Conservation (phyloP, 306 rosid species). For the Dryas drummondii region DNA sequence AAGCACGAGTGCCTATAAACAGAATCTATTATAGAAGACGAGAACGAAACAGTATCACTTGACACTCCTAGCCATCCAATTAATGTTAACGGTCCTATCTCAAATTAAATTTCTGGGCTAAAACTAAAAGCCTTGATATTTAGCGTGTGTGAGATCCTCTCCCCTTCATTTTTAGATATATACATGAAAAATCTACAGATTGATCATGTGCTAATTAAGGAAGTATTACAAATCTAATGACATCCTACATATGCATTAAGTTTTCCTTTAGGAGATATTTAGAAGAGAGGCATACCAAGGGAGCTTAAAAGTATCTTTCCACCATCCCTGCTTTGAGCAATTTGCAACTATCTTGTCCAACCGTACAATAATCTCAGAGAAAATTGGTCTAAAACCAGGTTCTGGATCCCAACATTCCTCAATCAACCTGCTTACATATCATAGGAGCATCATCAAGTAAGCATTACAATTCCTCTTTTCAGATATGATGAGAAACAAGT, state of each 20-base stretch:
- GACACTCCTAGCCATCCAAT: neutral
- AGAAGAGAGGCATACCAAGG: conserved; percentile 71
- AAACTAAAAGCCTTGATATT: neutral
- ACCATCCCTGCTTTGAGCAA: conserved; percentile 96
- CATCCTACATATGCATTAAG: no score
- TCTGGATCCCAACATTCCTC: conserved; percentile 95
- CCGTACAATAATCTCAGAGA: conserved; percentile 74
- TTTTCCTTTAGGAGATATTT: neutral
- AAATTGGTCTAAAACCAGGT: conserved; percentile 83
- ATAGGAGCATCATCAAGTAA: neutral
- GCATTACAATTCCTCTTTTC: neutral
- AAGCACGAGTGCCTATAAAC: no score
- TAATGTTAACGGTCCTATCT: neutral
- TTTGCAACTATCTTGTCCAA: conserved; percentile 77
- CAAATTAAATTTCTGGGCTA: neutral
- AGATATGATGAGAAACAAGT: neutral
- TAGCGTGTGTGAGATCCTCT: no score
- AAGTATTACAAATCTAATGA: no score
- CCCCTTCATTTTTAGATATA: no score
- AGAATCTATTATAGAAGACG: neutral
- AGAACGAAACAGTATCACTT: neutral
- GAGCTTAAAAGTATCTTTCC: conserved; percentile 97
- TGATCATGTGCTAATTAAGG: no score
- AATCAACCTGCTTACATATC: conserved; percentile 59
- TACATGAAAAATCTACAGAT: no score